phyloP scores from a whole-genome alignment of 129 eudicot genomes.

The Centaurea solstitialis region DNA sequence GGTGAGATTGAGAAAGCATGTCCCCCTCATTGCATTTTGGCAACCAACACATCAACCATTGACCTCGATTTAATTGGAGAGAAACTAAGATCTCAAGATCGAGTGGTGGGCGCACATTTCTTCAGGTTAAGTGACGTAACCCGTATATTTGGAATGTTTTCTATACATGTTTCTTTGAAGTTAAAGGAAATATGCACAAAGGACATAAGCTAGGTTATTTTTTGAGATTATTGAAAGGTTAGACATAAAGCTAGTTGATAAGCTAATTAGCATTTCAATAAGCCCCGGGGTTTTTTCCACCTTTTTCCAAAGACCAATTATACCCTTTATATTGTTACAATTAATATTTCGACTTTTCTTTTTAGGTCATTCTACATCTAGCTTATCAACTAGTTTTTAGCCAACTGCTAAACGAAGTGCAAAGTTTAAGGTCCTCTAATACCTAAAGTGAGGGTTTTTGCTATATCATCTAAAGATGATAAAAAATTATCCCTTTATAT shows the following conservation, averaged over 20 bases:
- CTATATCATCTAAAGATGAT: too few species aligned
- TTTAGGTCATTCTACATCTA: neutral
- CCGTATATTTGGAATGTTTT: constrained; percentile 1
- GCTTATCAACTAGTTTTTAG: neutral
- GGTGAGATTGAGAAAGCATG: constrained; percentile 79
- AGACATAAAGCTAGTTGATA: neutral
- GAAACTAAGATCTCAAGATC: constrained; percentile 67
- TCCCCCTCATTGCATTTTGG: constrained; percentile 91
- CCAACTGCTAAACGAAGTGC: too few species aligned
- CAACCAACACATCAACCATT: constrained; percentile 90
- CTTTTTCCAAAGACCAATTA: neutral
- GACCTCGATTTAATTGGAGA: constrained; percentile 77
- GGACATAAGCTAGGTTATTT: neutral
- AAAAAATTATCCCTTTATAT: neutral
- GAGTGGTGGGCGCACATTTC: constrained; percentile 91
- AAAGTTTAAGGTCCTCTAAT: too few species aligned
- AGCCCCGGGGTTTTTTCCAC: neutral
- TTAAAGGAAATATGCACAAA: neutral
- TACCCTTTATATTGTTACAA: neutral
- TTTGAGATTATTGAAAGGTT: too few species aligned
- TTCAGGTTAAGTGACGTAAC: constrained; percentile 60
- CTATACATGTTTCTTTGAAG: neutral
- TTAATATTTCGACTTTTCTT: neutral
- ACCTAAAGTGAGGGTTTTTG: too few species aligned
- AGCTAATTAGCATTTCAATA: neutral